phyloP scores from a whole-genome alignment of 768 basidiomycete genomes.

The Auriscalpium vulgare region DNA sequence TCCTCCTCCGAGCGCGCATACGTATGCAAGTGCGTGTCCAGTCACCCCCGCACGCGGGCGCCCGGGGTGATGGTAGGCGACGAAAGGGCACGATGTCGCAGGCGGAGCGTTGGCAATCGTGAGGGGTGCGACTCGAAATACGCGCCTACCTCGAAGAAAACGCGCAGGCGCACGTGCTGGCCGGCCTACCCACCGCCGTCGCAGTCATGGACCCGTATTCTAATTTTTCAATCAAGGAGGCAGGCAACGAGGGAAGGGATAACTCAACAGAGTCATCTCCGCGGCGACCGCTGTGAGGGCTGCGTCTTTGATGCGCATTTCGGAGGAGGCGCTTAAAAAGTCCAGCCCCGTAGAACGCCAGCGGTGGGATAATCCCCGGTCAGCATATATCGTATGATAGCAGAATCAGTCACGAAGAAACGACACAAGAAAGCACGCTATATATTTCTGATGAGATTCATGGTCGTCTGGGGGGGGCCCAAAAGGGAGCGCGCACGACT shows the following conservation, averaged over 20 bases:
- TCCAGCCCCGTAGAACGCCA: conserved; percentile 78
- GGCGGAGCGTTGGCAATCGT: conserved; percentile 67
- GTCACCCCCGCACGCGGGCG: conserved; percentile 54
- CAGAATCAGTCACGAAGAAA: conserved; percentile 69
- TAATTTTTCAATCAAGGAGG: neutral
- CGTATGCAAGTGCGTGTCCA: conserved; percentile 65
- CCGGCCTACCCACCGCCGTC: conserved; percentile 53
- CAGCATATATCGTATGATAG: conserved; percentile 75
- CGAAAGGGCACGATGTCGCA: conserved; percentile 36
- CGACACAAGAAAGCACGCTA: conserved; percentile 43
- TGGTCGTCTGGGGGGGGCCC: too few relatives aligned
- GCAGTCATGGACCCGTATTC: conserved; percentile 50
- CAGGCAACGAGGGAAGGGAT: neutral
- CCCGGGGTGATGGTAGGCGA: conserved; percentile 51
- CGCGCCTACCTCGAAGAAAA: conserved; percentile 42
- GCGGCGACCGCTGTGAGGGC: conserved; percentile 50
- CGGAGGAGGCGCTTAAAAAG: conserved; percentile 58
- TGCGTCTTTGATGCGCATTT: conserved; percentile 72
- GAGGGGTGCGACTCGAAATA: conserved; percentile 81
- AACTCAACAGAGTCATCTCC: conserved; percentile 66
- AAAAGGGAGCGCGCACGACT: conserved; percentile 20
- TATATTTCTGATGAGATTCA: neutral
- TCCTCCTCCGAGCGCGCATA: conserved; percentile 37
- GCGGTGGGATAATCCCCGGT: conserved; percentile 81
- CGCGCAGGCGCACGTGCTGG: conserved; percentile 42